Evolutionary conservation across 352 stramenopile genomes (phyloP).

Genomic region (Hyaloperonospora arabidopsidis): DNA sequence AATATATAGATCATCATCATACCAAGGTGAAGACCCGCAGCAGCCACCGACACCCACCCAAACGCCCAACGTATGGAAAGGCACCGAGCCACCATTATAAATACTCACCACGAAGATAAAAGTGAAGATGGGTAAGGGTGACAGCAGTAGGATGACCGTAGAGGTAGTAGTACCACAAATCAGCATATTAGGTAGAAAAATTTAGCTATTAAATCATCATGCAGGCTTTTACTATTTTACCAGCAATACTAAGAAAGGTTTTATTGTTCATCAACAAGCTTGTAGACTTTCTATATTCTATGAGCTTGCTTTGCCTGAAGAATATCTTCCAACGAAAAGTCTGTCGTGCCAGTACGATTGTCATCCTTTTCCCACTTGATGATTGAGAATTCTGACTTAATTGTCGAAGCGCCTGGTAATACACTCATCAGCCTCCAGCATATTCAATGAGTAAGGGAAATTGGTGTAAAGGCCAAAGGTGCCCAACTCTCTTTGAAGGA

Average conservation of each 20-base stretch:
- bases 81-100: neutral
- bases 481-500: neutral
- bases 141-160: neutral
- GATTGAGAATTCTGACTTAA: neutral
- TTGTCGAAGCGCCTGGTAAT: neutral
- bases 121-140: neutral
- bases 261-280: slow-evolving; percentile 1
- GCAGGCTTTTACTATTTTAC: neutral
- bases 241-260: neutral
- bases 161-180: too few species aligned
- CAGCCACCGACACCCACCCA: too few species aligned
- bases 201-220: neutral
- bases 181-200: neutral
- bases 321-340: neutral
- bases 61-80: neutral
- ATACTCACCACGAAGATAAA: slow-evolving; percentile 1
- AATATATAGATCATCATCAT: too few species aligned
- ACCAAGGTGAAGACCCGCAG: too few species aligned
- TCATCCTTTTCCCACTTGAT: slow-evolving; percentile 2
- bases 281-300: neutral
- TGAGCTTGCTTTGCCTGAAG: neutral
- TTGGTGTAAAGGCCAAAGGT: slow-evolving; percentile 2
- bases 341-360: neutral
- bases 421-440: neutral
- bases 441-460: neutral